Percentiles rank a stretch among this genome's conserved stretches.
Evolutionary conservation across 768 basidiomycete genomes (phyloP).

Genomic region (Hypholoma fasciculare): DNA sequence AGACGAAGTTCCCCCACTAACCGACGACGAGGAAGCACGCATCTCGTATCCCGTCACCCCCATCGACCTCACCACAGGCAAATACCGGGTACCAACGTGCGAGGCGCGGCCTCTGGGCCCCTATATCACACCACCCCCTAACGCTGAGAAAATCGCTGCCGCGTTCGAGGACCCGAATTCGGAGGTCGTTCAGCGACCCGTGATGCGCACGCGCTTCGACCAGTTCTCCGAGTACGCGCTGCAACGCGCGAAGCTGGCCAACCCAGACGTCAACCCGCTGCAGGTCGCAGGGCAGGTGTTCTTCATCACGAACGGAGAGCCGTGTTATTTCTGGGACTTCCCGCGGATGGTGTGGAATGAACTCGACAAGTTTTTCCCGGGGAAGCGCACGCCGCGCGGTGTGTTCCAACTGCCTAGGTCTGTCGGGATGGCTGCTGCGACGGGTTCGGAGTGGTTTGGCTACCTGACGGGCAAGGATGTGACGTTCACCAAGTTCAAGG

Average conservation of each 20-base stretch:
- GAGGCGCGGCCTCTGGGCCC: slow-evolving; percentile 84
- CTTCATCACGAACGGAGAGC: slow-evolving; percentile 98
- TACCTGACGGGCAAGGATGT: slow-evolving; percentile 78
- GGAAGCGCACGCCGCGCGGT: slow-evolving; percentile 40
- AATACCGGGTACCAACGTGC: slow-evolving; percentile 72
- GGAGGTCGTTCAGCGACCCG: slow-evolving; percentile 47
- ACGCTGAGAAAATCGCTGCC: slow-evolving; percentile 56
- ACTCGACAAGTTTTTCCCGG: slow-evolving; percentile 61
- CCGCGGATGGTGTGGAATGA: slow-evolving; percentile 76
- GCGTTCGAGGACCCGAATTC: slow-evolving; percentile 51
- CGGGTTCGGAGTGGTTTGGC: slow-evolving; percentile 69
- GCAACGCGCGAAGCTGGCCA: slow-evolving; percentile 45
- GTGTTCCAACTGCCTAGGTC: slow-evolving; percentile 53
- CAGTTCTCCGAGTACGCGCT: slow-evolving; percentile 64
- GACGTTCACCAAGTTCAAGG: slow-evolving; percentile 83
- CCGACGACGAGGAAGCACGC: slow-evolving; percentile 38
- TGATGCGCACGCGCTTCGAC: slow-evolving; percentile 81
- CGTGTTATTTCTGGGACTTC: slow-evolving; percentile 96
- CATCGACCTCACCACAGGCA: slow-evolving; percentile 65
- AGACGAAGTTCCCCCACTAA: slow-evolving; percentile 43
- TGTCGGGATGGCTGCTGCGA: slow-evolving; percentile 72
- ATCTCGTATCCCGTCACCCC: slow-evolving; percentile 56
- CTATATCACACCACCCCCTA: slow-evolving; percentile 59
- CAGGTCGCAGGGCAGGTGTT: slow-evolving; percentile 92
- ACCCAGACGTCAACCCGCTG: slow-evolving; percentile 53